Percentiles rank a stretch among this genome's conserved stretches.
Conservation (phyloP, 2,329 filamentous ascomycete species). For the Cladosporium sp. region DNA sequence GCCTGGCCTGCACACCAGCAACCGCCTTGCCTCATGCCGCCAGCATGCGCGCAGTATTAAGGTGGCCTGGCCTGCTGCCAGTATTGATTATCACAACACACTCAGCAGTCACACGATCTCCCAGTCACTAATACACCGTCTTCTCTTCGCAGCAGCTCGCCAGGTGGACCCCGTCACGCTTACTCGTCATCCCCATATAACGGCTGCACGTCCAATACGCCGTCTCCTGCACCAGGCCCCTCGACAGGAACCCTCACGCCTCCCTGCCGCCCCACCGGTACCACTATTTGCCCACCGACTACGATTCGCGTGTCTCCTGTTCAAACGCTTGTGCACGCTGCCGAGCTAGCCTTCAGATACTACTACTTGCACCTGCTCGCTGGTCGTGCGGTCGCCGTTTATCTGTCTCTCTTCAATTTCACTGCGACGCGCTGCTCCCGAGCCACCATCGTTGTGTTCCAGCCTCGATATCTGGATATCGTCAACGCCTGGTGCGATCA, state of each 20-base stretch:
- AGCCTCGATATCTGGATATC: conserved; percentile 14
- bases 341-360: conserved; percentile 9
- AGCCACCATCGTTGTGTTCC: conserved; percentile 10
- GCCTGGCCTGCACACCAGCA: conserved; percentile 6
- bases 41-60: neutral
- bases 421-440: conserved; percentile 4
- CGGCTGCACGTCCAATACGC: conserved; percentile 10
- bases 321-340: conserved; percentile 14
- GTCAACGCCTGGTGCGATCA: conserved; percentile 11
- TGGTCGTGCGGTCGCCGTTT: conserved; percentile 20
- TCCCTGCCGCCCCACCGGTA: conserved; percentile 20
- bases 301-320: conserved; percentile 12
- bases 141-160: neutral
- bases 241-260: conserved; percentile 18
- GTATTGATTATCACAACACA: neutral
- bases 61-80: neutral
- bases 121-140: neutral
- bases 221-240: conserved; percentile 16
- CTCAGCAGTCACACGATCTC: neutral
- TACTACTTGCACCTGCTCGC: conserved; percentile 15
- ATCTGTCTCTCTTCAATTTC: conserved; percentile 15
- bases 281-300: conserved; percentile 21
- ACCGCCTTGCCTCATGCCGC: conserved; percentile 7
- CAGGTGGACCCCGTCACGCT: conserved; percentile 6
- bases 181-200: conserved; percentile 12